Percentiles rank a stretch among this genome's conserved stretches.
phyloP scores from a whole-genome alignment of 2,329 filamentous ascomycete genomes.

The Dryadomyces sulphureus region DNA sequence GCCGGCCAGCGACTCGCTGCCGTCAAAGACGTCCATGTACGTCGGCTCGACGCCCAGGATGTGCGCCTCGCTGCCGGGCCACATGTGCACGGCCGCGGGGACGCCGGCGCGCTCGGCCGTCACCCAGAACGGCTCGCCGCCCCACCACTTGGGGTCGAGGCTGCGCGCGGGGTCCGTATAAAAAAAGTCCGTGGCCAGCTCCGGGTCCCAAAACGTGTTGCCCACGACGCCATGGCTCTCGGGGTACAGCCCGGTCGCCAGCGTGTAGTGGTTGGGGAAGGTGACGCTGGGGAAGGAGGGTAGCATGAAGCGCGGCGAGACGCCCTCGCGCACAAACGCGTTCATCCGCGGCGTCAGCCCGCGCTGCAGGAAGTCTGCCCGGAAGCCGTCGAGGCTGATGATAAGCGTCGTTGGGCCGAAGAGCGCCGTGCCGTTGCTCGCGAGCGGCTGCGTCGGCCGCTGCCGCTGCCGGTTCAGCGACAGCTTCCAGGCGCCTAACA shows the following conservation, averaged over 20 bases:
- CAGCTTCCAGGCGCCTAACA: slow-evolving; percentile 43
- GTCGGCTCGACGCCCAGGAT: slow-evolving; percentile 61
- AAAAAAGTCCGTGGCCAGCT: slow-evolving; percentile 63
- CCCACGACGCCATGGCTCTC: slow-evolving; percentile 88
- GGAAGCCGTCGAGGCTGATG: slow-evolving; percentile 89
- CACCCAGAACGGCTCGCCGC: slow-evolving; percentile 83
- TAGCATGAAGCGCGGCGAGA: slow-evolving; percentile 83
- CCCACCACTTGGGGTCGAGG: slow-evolving; percentile 86
- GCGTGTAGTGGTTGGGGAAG: slow-evolving; percentile 90
- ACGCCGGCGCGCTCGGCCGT: slow-evolving; percentile 76
- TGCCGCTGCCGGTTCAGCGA: slow-evolving; percentile 22
- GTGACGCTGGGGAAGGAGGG: slow-evolving; percentile 94
- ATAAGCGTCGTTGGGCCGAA: slow-evolving; percentile 89
- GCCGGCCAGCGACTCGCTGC: slow-evolving; percentile 52
- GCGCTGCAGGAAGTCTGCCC: slow-evolving; percentile 79
- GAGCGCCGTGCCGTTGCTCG: slow-evolving; percentile 72
- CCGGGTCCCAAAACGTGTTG: slow-evolving; percentile 88
- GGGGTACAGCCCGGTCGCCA: slow-evolving; percentile 83
- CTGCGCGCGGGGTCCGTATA: slow-evolving; percentile 67
- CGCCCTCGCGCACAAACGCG: slow-evolving; percentile 63
- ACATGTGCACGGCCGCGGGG: slow-evolving; percentile 85
- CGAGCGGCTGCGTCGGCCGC: slow-evolving; percentile 12
- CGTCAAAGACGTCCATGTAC: slow-evolving; percentile 75
- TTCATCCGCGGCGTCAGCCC: slow-evolving; percentile 72
- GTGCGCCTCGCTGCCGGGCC: slow-evolving; percentile 89